These are phyloP conservation scores for Penicillium sp. DNA, from an alignment of 2,329 filamentous ascomycete species.

Conservation along the genomic window DNA sequence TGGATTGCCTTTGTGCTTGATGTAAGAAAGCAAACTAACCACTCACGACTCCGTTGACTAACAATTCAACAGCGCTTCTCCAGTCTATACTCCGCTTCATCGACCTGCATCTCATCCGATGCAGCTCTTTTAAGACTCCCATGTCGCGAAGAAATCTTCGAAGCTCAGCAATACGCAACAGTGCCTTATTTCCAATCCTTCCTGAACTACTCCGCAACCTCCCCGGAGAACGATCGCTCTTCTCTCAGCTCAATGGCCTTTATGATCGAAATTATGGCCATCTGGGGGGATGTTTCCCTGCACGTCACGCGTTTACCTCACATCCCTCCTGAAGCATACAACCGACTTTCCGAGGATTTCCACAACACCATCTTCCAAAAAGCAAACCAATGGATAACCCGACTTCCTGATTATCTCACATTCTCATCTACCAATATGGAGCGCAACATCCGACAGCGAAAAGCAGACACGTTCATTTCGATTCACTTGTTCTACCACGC, in stretches of 20 bases:
- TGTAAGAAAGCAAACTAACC: constrained; percentile 43
- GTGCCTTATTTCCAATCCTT: constrained; percentile 64
- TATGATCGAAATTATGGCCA: constrained; percentile 62
- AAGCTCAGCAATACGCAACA: constrained; percentile 58
- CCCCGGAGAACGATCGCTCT: constrained; percentile 41
- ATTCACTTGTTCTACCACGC: constrained; percentile 70
- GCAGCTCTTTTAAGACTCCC: constrained; percentile 70
- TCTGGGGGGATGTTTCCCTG: constrained; percentile 67
- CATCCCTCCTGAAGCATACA: constrained; percentile 46
- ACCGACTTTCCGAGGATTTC: constrained; percentile 52
- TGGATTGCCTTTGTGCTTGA: constrained; percentile 73
- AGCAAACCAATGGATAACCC: constrained; percentile 60
- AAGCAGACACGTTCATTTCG: constrained; percentile 61
- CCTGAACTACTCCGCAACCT: constrained; percentile 43
- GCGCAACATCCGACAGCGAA: constrained; percentile 54
- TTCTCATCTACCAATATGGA: constrained; percentile 62
- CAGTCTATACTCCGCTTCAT: constrained; percentile 57
- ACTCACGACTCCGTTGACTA: constrained; percentile 14
- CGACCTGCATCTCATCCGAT: constrained; percentile 61
- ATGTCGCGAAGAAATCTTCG: constrained; percentile 62
- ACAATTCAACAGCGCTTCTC: constrained; percentile 56
- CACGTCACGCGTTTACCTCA: constrained; percentile 58
- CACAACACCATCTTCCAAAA: constrained; percentile 55
- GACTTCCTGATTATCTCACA: constrained; percentile 57
- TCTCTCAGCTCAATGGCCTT: constrained; percentile 58